Conservation (phyloP, 176 grass and related monocot species). For the Bonia amplexicaulis region DNA sequence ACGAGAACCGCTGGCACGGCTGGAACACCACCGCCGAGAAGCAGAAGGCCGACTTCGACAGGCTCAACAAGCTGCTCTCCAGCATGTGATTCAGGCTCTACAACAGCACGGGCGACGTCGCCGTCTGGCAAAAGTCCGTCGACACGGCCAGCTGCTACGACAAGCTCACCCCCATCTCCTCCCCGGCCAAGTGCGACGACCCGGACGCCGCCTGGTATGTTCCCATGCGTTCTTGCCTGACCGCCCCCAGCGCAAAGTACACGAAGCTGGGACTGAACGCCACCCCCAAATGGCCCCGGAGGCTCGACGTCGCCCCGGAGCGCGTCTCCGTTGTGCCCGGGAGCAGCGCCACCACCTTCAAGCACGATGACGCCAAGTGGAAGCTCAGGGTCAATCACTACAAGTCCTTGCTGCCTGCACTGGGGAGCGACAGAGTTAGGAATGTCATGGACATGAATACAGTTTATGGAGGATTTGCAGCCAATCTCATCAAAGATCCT, state of each 20-base stretch:
- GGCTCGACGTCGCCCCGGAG: conserved; percentile 55
- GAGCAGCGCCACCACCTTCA: conserved; percentile 51
- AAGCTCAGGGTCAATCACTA: conserved; percentile 66
- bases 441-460: conserved; percentile 98
- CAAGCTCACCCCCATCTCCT: conserved; percentile 55
- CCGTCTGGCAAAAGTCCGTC: conserved; percentile 78
- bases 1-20: conserved; percentile 87
- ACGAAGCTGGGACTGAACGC: conserved; percentile 48
- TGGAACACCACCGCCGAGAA: conserved; percentile 88
- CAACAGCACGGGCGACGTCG: conserved; percentile 78
- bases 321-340: conserved; percentile 62
- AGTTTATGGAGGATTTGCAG: conserved; percentile 64
- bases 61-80: conserved; percentile 60
- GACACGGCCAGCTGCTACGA: conserved; percentile 71
- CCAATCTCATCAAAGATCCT: conserved; percentile 62
- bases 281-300: conserved; percentile 75
- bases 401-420: conserved; percentile 59
- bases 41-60: conserved; percentile 72
- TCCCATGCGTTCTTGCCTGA: conserved; percentile 76
- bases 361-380: conserved; percentile 78
- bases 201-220: conserved; percentile 85
- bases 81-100: conserved; percentile 93
- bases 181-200: conserved; percentile 81
- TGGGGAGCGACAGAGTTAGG: conserved; percentile 65
- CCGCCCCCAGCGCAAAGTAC: conserved; percentile 44